Base-by-base conservation (phyloP, 2,329 filamentous ascomycete species). In the Cytospora schulzeri region DNA sequence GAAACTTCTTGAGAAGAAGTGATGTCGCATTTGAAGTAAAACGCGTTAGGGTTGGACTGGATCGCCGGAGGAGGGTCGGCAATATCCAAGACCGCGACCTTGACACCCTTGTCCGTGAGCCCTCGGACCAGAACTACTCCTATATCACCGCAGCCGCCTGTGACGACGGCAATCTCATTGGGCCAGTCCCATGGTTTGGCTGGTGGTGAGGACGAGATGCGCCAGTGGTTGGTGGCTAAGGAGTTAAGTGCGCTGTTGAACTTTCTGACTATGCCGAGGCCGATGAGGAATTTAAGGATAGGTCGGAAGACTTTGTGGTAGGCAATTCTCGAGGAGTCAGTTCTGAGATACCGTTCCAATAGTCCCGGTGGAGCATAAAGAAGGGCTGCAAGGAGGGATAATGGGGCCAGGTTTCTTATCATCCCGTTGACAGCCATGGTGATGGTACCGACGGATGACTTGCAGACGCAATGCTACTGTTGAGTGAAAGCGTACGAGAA, bases 11-110 rank as follows among this genome's bases (percentile, higher is more conserved):
- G 74, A 19, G 79, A 71, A 1, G 78, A 78, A 1, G 81, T 81
- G 65, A 84, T 78, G 68, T 84, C 81, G 72, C 80, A 82, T 65
- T 75, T 73, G 71, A 73, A 77, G 68, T 74, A 78, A 50, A 77
- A 63, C 28, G 74, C 71, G 14, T 70, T 66, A 12, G 58, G n/a
- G 54, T 53, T 64, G 31, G 65, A 52, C 19, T n/a, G 26, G 1
- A 65, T 38, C 6, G 33, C 38, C 19, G 65, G 57, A 24, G 75
- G 75, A 15, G 74, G 68, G 15, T 73, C 71, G 61, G 72, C 72
- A 29, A 76, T 68, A 66, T 79, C 77, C 22, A 79, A 64, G 11
- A 76, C 73, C 22, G 76, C 75, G 50, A 79, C 76, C 24, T 72
- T 73, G 54, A 78, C 69, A 15, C 77, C 77, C 50, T 71, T 71